These are phyloP conservation scores for Globisporangium okanoganense DNA, from an alignment of 352 stramenopile genomes.

Conservation along the genomic window DNA sequence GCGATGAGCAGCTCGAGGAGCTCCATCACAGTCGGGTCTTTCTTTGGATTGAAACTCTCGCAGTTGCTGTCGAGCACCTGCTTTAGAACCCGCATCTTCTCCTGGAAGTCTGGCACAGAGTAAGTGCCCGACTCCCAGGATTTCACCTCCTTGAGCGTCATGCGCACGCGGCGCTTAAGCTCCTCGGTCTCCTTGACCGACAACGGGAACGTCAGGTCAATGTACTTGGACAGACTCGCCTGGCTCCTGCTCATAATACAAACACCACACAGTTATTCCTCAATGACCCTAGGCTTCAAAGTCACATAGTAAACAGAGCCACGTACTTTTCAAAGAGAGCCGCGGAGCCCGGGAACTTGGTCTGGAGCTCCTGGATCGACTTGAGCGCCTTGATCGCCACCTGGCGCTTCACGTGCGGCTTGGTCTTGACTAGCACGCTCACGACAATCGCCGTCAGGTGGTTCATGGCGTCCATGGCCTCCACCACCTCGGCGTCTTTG, in stretches of 20 bases:
- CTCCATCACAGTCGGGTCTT: constrained; percentile 10
- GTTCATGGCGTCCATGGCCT: constrained; percentile 12
- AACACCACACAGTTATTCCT: background rate
- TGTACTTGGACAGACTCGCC: constrained; percentile 14
- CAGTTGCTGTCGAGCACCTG: constrained; percentile 14
- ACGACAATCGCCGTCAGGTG: constrained; percentile 3
- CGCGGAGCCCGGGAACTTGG: constrained; percentile 8
- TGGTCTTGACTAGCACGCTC: constrained; percentile 15
- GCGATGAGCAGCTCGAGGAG: constrained; percentile 11
- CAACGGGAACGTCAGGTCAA: constrained; percentile 14
- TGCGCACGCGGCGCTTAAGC: constrained; percentile 12
- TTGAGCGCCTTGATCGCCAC: constrained; percentile 12
- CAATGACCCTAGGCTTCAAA: background rate
- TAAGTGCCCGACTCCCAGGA: constrained; percentile 9
- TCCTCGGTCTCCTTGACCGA: constrained; percentile 13
- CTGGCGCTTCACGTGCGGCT: constrained; percentile 11
- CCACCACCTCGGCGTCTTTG: background rate
- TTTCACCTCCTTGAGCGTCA: constrained; percentile 11
- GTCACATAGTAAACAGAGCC: background rate
- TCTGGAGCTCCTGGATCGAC: constrained; percentile 14
- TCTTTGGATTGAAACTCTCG: constrained; percentile 11
- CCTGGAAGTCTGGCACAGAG: constrained; percentile 15
- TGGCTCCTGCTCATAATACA: constrained; percentile 10
- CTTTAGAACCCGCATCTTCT: constrained; percentile 15
- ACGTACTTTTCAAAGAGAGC: constrained; percentile 16